A percentile compares a stretch with the other conserved stretches of the same genome.
phyloP scores from a whole-genome alignment of 2,329 filamentous ascomycete species.

The Parascedosporium putredinis region DNA sequence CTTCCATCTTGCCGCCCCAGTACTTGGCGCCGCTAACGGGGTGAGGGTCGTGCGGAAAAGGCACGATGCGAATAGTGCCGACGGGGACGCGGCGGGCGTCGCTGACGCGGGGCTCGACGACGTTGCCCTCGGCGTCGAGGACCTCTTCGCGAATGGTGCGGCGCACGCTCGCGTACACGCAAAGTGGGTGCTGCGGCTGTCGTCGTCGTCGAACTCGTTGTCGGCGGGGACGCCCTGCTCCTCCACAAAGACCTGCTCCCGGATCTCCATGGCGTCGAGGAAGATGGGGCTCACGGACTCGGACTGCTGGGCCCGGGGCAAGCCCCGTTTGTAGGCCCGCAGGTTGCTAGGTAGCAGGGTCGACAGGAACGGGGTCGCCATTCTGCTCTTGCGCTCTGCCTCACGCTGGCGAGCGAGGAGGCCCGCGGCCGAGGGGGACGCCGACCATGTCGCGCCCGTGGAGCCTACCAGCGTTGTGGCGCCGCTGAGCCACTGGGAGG shows the following conservation, averaged over 20 bases:
- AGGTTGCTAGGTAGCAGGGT: constrained; percentile 38
- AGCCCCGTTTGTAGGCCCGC: constrained; percentile 32
- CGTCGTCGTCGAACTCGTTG: constrained; percentile 73
- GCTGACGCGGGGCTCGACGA: constrained; percentile 31
- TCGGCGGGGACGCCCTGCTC: constrained; percentile 51
- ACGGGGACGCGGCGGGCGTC: constrained; percentile 41
- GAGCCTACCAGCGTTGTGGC: not conserved
- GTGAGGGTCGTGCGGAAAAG: constrained; percentile 64
- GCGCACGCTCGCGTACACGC: constrained; percentile 62
- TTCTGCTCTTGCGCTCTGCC: constrained; percentile 13
- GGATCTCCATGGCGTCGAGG: constrained; percentile 52
- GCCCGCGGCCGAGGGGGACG: not conserved
- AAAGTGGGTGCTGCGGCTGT: constrained; percentile 74
- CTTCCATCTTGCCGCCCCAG: constrained; percentile 30
- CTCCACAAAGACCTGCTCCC: constrained; percentile 48
- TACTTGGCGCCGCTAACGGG: constrained; percentile 40
- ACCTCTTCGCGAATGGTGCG: constrained; percentile 31
- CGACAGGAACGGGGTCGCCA: constrained; percentile 40
- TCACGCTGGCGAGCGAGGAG: not conserved
- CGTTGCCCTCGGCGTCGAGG: constrained; percentile 30
- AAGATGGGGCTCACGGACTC: constrained; percentile 42
- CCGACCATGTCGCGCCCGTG: not conserved
- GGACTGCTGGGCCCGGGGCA: constrained; percentile 32
- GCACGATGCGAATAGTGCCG: constrained; percentile 70
- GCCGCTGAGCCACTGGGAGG: not conserved